phyloP scores from a whole-genome alignment of 2,329 filamentous ascomycete genomes.

The Diplocarpon mali region DNA sequence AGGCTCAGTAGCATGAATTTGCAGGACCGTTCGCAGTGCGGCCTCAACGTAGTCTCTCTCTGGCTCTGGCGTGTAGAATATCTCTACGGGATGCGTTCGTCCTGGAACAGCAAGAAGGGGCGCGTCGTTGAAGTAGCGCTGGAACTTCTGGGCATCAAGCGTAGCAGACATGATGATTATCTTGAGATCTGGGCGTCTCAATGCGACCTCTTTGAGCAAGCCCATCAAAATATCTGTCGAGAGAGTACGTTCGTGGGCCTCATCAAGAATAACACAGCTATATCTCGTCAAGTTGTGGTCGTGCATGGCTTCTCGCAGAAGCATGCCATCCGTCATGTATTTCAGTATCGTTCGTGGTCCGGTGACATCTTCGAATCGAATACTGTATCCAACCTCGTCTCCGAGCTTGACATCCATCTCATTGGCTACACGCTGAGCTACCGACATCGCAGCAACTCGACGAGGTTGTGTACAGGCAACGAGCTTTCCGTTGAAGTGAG shows the following conservation, averaged over 20 bases:
- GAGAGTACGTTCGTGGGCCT: conserved; percentile 94
- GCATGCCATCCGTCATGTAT: conserved; percentile 99
- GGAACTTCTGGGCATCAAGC: conserved; percentile 94
- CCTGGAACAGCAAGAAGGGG: conserved; percentile 89
- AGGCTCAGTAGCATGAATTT: conserved; percentile 87
- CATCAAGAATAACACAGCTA: conserved; percentile 95
- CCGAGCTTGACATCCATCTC: conserved; percentile 92
- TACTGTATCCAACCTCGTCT: conserved; percentile 95
- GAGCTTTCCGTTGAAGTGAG: conserved; percentile 75
- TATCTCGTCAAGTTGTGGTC: conserved; percentile 87
- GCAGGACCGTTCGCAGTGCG: conserved; percentile 83
- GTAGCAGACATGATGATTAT: conserved; percentile 99
- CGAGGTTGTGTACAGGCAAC: conserved; percentile 96
- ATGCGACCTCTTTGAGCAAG: conserved; percentile 79
- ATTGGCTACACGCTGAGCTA: conserved; percentile 92
- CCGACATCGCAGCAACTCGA: conserved; percentile 96
- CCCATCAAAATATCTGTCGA: conserved; percentile 98
- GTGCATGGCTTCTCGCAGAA: conserved; percentile 91
- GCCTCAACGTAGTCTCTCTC: conserved; percentile 96
- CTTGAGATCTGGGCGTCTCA: conserved; percentile 79
- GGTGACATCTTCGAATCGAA: conserved; percentile 96
- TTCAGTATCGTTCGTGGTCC: conserved; percentile 83
- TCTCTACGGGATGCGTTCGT: conserved; percentile 91
- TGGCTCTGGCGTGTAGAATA: conserved; percentile 95
- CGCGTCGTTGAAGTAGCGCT: conserved; percentile 91